Evolutionary conservation across 2,329 filamentous ascomycete genomes (phyloP), one percentile per base, ranked within the genome.

Genomic region (Hymenoscyphus infarciens): DNA sequence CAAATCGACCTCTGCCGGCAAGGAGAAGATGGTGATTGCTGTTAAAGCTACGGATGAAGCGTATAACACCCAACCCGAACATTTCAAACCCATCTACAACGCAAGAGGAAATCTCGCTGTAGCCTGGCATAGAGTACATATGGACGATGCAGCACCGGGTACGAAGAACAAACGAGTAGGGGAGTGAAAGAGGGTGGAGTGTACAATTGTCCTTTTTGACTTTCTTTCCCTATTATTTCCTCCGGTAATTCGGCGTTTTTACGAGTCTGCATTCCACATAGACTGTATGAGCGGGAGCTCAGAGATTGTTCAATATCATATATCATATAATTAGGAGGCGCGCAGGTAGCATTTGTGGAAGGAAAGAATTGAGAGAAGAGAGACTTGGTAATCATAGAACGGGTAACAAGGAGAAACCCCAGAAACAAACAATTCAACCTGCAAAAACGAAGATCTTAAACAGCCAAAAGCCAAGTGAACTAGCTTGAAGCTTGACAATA

Each of bases 61-160:
- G 2, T 89, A 89, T 73, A 89, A 89, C 66, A 84, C 83, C 0
- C 87, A 89, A 74, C 86, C 87, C 0, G 83, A 87, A 71, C 81
- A 75, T 45, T 83, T 87, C 66, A 77, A 78, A 45, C 80, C 80
- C 38, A 87, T 85, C 33, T 89, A 85, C 75, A 89, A 89, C 64
- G 76, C 86, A 39, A 78, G 86, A 1, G 87, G 86, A 0, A 88
- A 88, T 71, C 76, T 88, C 61, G 84, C 85, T 1, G 87, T 83
- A n/a, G 86, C 85, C 0, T 89, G 86, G 86, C 85, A 89, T 71
- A 80, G 85, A 2, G 77, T 88, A 27, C 42, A 27, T 52, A 22
- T 52, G 10, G 45, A 25, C 5, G 45, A 52, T 52, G 8, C 19
- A 25, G 10, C 11, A 13, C 25, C 45, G 7, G 19, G 7, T 25